These are phyloP conservation scores for Colletotrichum tabaci DNA, from an alignment of 2,329 filamentous ascomycete species.

Conservation along the genomic window DNA sequence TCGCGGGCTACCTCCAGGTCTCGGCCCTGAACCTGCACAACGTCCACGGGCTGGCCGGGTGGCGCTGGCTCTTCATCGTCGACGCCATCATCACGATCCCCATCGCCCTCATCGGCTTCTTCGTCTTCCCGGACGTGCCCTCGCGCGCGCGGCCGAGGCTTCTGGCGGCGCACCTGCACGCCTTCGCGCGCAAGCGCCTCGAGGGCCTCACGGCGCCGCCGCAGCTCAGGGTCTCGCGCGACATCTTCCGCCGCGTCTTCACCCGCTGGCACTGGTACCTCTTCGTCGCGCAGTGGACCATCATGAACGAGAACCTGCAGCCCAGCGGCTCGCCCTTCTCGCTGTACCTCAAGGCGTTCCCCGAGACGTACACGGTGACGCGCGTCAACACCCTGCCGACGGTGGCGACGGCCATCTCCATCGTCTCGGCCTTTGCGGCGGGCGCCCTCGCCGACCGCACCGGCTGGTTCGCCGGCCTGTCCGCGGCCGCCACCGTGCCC, in stretches of 20 bases:
- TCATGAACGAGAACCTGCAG: slow-evolving; percentile 56
- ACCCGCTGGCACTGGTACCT: slow-evolving; percentile 57
- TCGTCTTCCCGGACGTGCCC: slow-evolving; percentile 51
- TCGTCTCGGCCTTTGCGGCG: slow-evolving; percentile 53
- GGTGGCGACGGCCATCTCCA: slow-evolving; percentile 54
- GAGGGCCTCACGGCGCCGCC: slow-evolving; percentile 49
- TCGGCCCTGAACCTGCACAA: slow-evolving; percentile 69
- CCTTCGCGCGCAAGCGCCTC: slow-evolving; percentile 51
- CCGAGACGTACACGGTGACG: slow-evolving; percentile 54
- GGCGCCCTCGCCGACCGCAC: slow-evolving; percentile 52
- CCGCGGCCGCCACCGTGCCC: slow-evolving; percentile 50
- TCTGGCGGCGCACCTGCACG: slow-evolving; percentile 48
- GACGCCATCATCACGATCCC: slow-evolving; percentile 71
- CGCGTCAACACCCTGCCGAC: slow-evolving; percentile 60
- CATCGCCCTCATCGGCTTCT: slow-evolving; percentile 64
- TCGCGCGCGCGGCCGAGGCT: slow-evolving; percentile 51
- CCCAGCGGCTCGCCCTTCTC: slow-evolving; percentile 54
- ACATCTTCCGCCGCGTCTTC: slow-evolving; percentile 55
- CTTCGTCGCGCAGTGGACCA: slow-evolving; percentile 55
- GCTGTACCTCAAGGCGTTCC: slow-evolving; percentile 57
- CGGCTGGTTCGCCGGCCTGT: slow-evolving; percentile 54
- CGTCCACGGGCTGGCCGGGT: slow-evolving; percentile 63
- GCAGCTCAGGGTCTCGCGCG: slow-evolving; percentile 50
- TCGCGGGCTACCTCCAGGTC: slow-evolving; percentile 70
- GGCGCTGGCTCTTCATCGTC: slow-evolving; percentile 72